phyloP scores from a whole-genome alignment of 306 rosid genomes.

The Malus sieversii region DNA sequence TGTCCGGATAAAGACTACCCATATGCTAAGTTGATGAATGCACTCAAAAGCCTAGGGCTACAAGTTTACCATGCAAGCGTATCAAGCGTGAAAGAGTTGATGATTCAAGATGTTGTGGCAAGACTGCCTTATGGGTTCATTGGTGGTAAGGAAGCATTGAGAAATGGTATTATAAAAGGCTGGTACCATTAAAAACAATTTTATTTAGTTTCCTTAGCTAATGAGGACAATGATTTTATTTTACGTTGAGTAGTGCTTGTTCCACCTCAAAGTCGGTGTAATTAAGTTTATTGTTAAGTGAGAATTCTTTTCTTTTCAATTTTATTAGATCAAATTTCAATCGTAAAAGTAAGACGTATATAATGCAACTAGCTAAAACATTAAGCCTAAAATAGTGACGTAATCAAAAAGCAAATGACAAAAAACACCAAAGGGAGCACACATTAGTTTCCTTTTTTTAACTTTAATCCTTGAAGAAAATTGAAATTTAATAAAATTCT shows the following conservation, averaged over 20 bases:
- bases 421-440: no score
- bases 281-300: no score
- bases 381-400: no score
- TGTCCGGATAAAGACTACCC: slow-evolving; percentile 31
- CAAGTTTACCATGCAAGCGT: slow-evolving; percentile 36
- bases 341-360: no score
- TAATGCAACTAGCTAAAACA: no score
- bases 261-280: neutral
- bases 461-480: no score
- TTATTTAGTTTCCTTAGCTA: neutral
- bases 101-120: slow-evolving; percentile 45
- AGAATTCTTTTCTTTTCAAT: no score
- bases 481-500: no score
- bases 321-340: no score
- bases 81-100: slow-evolving; percentile 35
- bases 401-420: no score
- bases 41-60: slow-evolving; percentile 12
- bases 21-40: slow-evolving; percentile 36
- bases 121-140: slow-evolving; percentile 25
- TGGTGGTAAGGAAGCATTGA: slow-evolving; percentile 22
- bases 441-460: no score
- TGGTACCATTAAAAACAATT: neutral
- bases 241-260: neutral
- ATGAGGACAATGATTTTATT: neutral
- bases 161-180: slow-evolving; percentile 24